These are phyloP conservation scores for Leccinum olivaceopallidum DNA, from an alignment of 768 basidiomycete species.

Conservation along the genomic window DNA sequence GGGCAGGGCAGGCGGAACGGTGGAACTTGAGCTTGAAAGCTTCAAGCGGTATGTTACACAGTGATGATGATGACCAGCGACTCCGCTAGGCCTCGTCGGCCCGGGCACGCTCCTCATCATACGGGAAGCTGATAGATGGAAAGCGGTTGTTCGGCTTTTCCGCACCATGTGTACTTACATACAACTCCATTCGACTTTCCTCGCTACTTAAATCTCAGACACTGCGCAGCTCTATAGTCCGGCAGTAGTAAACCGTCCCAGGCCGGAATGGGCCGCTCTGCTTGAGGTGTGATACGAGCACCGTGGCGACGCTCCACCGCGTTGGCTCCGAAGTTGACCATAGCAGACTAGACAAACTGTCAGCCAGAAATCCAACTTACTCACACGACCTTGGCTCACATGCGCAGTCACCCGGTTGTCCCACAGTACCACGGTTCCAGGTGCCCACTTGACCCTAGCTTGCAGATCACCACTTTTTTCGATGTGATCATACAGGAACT, in stretches of 20 bases:
- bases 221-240: neutral
- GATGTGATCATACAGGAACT: constrained; percentile 72
- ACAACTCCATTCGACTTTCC: neutral
- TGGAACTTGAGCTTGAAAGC: too few relatives aligned
- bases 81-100: too few relatives aligned
- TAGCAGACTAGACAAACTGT: constrained; percentile 53
- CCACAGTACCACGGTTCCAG: constrained; percentile 79
- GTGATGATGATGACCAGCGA: neutral
- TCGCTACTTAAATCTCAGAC: neutral
- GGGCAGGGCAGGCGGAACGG: too few relatives aligned
- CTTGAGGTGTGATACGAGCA: constrained; percentile 79
- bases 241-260: constrained; percentile 47
- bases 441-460: constrained; percentile 73
- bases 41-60: too few relatives aligned
- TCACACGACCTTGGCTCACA: constrained; percentile 39
- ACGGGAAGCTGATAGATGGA: too few relatives aligned
- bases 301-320: constrained; percentile 77
- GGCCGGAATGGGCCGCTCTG: constrained; percentile 71
- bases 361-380: neutral
- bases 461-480: constrained; percentile 81
- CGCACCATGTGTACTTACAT: neutral
- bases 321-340: too few relatives aligned
- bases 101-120: too few relatives aligned
- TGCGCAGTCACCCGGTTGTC: constrained; percentile 77
- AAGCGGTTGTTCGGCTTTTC: too few relatives aligned